Evolutionary conservation across 1,284 basidiomycete species (phyloP), one percentile per base, ranked within the genome.

Genomic region (Trichosporon ovoides): DNA sequence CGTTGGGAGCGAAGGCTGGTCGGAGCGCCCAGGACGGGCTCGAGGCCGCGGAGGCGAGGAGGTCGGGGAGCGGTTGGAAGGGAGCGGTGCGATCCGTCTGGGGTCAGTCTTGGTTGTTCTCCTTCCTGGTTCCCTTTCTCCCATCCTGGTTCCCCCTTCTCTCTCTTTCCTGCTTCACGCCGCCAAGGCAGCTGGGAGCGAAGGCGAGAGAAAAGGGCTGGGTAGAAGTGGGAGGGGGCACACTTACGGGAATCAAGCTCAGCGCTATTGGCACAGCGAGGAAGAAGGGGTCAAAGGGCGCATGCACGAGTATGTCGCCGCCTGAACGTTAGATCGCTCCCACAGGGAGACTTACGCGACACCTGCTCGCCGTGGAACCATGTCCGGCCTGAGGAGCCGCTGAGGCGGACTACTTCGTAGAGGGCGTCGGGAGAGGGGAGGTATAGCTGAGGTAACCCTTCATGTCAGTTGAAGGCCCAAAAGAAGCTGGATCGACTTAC

Each of bases 341-440:
- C n/a, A 9, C 5, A 5, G 6, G 12, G n/a, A 2, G 10, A 60
- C 69, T 16, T 38, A 74, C 74, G 64, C 13, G 71, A 68, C 19
- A 75, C 64, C 7, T 58, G 61, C 11, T 64, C 58, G 38, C 72
- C 72, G 3, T 68, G 70, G 40, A 76, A 74, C 74, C 74, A 76
- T 35, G 74, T 74, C 37, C 74, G 58, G 0, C 72, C 59, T 11
- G 59, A 53, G 1, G 67, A 52, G 6, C 72, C 69, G 33, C 63
- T 58, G 10, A 75, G 55, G 59, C 72, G 72, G 34, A 64, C 59
- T 0, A 69, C 68, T 56, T 75, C 71, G 24, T 67, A 62, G 3
- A 76, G 50, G 3, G 36, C 55, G 2, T 33, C 40, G 0, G 38
- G 24, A 36, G 62, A 63, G 1, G 70, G 71, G 4, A 76, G 59